These are phyloP conservation scores for Hemileccinum rubropunctum DNA, from an alignment of 768 basidiomycete genomes.

Conservation along the genomic window DNA sequence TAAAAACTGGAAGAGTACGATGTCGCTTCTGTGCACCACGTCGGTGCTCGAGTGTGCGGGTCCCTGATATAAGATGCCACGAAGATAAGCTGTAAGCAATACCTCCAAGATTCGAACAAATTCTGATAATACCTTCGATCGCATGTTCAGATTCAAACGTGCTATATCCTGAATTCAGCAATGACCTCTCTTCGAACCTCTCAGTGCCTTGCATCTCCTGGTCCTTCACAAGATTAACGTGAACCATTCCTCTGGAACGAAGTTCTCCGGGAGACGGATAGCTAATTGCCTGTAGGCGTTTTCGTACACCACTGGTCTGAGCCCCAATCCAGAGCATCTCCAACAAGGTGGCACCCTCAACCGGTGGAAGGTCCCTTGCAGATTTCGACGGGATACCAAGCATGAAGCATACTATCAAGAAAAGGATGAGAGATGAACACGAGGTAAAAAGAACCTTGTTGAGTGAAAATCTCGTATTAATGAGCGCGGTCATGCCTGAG, in stretches of 20 bases:
- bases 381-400: not conserved
- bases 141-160: too few species aligned
- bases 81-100: not conserved
- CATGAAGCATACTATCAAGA: not conserved
- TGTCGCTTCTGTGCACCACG: too few species aligned
- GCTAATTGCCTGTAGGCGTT: not conserved
- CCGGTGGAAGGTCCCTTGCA: not conserved
- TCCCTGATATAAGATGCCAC: not conserved
- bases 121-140: too few species aligned
- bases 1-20: not conserved
- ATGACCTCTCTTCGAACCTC: too few species aligned
- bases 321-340: not conserved
- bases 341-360: not conserved
- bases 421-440: not conserved
- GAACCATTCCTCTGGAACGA: not conserved
- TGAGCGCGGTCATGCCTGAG: too few species aligned
- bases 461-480: not conserved
- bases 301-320: not conserved
- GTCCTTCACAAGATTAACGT: not conserved
- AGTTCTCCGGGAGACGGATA: not conserved
- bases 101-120: too few species aligned
- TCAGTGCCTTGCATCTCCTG: not conserved
- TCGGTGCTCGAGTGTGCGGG: too few species aligned
- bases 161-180: too few species aligned
- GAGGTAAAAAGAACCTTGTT: not conserved